These are phyloP conservation scores for Suillus lakei DNA, from an alignment of 768 basidiomycete genomes.

Conservation along the genomic window DNA sequence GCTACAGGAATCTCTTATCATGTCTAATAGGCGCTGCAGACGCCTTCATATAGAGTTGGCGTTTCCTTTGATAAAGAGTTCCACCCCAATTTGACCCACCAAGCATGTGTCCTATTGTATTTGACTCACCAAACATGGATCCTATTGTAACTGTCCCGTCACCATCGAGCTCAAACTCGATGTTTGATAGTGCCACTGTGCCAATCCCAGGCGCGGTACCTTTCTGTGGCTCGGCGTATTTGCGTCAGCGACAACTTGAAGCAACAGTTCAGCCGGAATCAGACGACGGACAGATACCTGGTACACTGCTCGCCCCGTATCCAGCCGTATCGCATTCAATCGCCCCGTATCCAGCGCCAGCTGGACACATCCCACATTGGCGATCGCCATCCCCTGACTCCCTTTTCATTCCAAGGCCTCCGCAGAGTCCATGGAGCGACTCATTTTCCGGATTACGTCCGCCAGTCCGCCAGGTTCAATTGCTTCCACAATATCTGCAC, in stretches of 20 bases:
- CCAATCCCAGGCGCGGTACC: neutral
- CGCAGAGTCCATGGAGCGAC: neutral
- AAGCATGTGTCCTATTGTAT: neutral
- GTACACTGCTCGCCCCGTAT: neutral
- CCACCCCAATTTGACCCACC: no score
- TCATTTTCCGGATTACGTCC: neutral
- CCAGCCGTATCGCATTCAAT: no score
- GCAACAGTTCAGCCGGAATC: neutral
- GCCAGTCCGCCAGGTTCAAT: neutral
- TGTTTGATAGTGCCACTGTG: neutral
- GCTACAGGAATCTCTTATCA: neutral
- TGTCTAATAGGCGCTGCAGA: neutral
- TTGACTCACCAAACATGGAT: neutral
- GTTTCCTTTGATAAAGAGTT: neutral
- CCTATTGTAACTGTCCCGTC: neutral
- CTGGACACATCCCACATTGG: no score
- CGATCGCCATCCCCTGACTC: neutral
- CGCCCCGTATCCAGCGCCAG: neutral
- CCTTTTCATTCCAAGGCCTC: neutral
- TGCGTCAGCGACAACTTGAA: neutral
- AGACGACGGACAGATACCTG: neutral
- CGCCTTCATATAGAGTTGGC: slow-evolving; percentile 1
- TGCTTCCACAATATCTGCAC: neutral
- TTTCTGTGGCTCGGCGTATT: neutral
- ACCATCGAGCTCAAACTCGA: neutral